Conservation (phyloP, 2,329 filamentous ascomycete genomes). For the Verticillium isaacii region DNA sequence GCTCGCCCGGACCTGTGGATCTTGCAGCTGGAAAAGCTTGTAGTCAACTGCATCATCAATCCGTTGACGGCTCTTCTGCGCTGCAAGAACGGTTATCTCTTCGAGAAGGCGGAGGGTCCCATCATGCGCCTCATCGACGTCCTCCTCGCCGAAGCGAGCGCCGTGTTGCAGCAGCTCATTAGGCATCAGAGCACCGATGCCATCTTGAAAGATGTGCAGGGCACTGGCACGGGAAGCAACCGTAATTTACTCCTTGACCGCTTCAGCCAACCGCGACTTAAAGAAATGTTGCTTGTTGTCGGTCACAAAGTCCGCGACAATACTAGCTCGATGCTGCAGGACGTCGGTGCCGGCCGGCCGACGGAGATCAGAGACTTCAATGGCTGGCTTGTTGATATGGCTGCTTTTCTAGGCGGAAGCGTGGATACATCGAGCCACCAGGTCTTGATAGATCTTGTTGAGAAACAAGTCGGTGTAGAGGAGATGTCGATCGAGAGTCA, state of each 20-base stretch:
- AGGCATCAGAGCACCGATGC: slow-evolving; percentile 45
- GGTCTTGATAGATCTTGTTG: slow-evolving; percentile 38
- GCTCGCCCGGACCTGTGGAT: slow-evolving; percentile 41
- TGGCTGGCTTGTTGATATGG: slow-evolving; percentile 50
- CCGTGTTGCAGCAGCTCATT: slow-evolving; percentile 66
- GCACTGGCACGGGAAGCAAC: neutral
- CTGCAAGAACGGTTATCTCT: slow-evolving; percentile 72
- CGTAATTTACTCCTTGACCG: slow-evolving; percentile 25
- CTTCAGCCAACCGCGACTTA: slow-evolving; percentile 37
- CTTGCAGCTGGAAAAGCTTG: slow-evolving; percentile 81
- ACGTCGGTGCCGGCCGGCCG: slow-evolving; percentile 42
- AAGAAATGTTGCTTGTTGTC: slow-evolving; percentile 39
- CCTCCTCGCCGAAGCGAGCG: slow-evolving; percentile 69
- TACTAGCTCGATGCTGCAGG: slow-evolving; percentile 59
- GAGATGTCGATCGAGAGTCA: slow-evolving; percentile 25
- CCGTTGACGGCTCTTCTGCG: slow-evolving; percentile 77
- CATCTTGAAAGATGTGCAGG: slow-evolving; percentile 25
- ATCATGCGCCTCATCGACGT: slow-evolving; percentile 59
- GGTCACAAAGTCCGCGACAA: slow-evolving; percentile 47
- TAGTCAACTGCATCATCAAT: slow-evolving; percentile 76
- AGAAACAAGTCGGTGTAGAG: slow-evolving; percentile 24
- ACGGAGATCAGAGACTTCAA: slow-evolving; percentile 58
- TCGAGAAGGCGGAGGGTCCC: slow-evolving; percentile 48
- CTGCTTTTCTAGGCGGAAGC: slow-evolving; percentile 27
- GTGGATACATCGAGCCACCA: slow-evolving; percentile 32